Conservation (phyloP, 129 eudicot genomes). For the Flaveria ramosissima region DNA sequence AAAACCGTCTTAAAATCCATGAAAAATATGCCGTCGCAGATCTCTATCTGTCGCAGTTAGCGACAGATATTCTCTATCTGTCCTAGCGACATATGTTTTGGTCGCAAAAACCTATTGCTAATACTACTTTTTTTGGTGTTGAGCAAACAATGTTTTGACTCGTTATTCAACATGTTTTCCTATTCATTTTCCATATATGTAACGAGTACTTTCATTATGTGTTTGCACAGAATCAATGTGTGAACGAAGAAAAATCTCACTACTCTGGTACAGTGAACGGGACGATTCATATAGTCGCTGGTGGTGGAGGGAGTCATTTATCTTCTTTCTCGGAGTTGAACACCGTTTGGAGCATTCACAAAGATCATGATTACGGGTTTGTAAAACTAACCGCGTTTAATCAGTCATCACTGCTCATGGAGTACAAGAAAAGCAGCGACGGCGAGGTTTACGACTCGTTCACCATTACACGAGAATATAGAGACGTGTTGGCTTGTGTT, state of each 20-base stretch:
- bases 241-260: conserved; percentile 48
- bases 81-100: no score
- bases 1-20: no score
- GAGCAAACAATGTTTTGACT: not conserved
- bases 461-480: conserved; percentile 78
- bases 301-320: conserved; percentile 76
- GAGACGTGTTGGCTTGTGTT: conserved; percentile 81
- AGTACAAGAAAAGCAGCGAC: conserved; percentile 81
- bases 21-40: no score
- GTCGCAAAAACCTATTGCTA: no score
- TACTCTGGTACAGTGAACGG: conserved; percentile 68
- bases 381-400: conserved; percentile 78
- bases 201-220: not conserved
- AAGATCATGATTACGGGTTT: conserved; percentile 69
- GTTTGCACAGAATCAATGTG: conserved; percentile 60
- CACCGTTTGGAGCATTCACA: conserved; percentile 66
- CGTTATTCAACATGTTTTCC: no score
- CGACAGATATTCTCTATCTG: no score
- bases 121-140: no score
- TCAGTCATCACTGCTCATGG: conserved; percentile 66
- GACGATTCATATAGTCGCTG: conserved; percentile 76
- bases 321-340: conserved; percentile 43
- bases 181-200: not conserved
- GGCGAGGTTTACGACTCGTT: conserved; percentile 74
- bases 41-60: no score